Evolutionary conservation across 2,329 filamentous ascomycete genomes (phyloP), one percentile per base, ranked within the genome.

Genomic region (Penicillium sp.): DNA sequence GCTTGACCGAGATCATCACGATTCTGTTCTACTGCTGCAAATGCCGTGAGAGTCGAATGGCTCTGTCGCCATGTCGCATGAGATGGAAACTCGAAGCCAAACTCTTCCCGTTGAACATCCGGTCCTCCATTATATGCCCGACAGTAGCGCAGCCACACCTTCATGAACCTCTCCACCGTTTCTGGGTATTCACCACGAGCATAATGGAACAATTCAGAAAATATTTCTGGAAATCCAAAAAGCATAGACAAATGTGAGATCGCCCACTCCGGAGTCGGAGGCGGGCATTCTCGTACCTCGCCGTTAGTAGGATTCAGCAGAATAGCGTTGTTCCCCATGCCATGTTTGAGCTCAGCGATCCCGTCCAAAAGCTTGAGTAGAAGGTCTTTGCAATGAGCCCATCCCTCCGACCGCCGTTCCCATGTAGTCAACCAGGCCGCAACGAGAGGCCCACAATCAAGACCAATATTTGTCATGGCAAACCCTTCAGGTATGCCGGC

Each of bases 191-290:
- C 52, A 11, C 31, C 26, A 12, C 47, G 42, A 9, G 41, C 26
- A 14, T 53, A 61, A 20, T 59, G 25, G 6, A 49, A 48, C 6
- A 59, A n/a, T 25, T 61, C 59, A 11, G 59, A 42, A 20, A 57
- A 33, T 18, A 59, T 50, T 35, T 61, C 59, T 2, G 59, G 59
- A 23, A 59, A 59, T 1, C 54, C 56, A 35, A 59, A 61, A 0
- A 61, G 49, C 56, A 61, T 61, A 26, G 56, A 61, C 18, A 59
- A 37, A 50, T 61, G 56, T 14, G 56, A 61, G 35, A 61, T 61
- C 2, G 59, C 54, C 31, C 47, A 59, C 20, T 51, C 56, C 11
- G 59, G 59, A 7, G 56, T 61, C 14, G 58, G 56, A 14, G 56
- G 49, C 12, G 52, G 52, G 29, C 59, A 61, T 48, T 50, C 51